Percentiles rank a stretch among this genome's conserved stretches.
phyloP scores from a whole-genome alignment of 495 filamentous ascomycete genomes.

The Trypethelium eluteriae region DNA sequence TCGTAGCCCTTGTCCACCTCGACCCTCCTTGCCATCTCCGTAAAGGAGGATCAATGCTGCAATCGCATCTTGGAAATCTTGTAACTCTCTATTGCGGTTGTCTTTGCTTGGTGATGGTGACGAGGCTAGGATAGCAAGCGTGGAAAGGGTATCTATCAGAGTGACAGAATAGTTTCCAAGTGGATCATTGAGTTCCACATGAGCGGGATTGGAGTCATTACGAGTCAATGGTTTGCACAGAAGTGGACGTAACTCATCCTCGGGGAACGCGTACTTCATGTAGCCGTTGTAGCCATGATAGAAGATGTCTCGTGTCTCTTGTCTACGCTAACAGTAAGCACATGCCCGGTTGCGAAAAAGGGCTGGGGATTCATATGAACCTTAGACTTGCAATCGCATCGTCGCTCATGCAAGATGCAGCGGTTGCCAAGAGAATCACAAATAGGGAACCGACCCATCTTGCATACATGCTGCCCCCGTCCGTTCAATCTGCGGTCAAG shows the following conservation, averaged over 20 bases:
- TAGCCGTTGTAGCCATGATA: slow-evolving; percentile 97
- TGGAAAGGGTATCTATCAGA: slow-evolving; percentile 87
- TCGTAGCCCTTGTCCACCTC: slow-evolving; percentile 60
- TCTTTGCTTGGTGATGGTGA: slow-evolving; percentile 33
- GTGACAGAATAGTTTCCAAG: slow-evolving; percentile 96
- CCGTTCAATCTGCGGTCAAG: neutral
- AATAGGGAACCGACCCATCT: slow-evolving; percentile 6
- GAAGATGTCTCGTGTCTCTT: slow-evolving; percentile 85
- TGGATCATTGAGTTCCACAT: slow-evolving; percentile 88
- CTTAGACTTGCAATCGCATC: slow-evolving; percentile 27
- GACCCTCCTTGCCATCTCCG: slow-evolving; percentile 69
- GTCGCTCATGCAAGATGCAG: slow-evolving; percentile 35
- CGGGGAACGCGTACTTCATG: slow-evolving; percentile 86
- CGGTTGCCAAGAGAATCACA: slow-evolving; percentile 12
- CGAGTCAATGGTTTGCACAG: slow-evolving; percentile 76
- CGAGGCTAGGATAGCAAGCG: slow-evolving; percentile 84
- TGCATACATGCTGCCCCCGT: slow-evolving; percentile 4
- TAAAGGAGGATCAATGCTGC: slow-evolving; percentile 73
- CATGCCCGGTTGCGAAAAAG: neutral
- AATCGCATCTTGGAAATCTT: slow-evolving; percentile 75
- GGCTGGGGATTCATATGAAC: slow-evolving; percentile 4
- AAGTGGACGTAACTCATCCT: slow-evolving; percentile 89
- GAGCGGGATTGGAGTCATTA: slow-evolving; percentile 67
- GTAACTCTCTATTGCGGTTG: slow-evolving; percentile 43
- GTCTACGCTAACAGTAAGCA: slow-evolving; percentile 33